Evolutionary conservation across 2,329 filamentous ascomycete species (phyloP).

Genomic region (Claviceps digitariae): DNA sequence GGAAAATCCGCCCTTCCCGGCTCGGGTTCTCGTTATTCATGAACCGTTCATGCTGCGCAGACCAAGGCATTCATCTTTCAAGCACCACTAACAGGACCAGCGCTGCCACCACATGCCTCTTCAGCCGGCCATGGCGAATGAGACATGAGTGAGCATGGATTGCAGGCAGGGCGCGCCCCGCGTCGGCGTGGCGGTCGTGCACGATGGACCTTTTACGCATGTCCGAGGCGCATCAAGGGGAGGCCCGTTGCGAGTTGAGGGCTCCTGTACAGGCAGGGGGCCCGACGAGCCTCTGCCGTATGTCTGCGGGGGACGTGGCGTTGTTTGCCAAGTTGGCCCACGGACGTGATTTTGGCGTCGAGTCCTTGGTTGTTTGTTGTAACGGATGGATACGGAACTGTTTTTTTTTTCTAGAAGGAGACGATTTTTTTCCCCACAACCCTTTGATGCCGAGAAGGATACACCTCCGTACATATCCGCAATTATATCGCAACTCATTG

Average conservation of each 20-base stretch:
- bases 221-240: not conserved
- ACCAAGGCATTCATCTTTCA: not conserved
- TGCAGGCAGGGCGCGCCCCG: constrained; percentile 1
- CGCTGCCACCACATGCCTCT: constrained; percentile 2
- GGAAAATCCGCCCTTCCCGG: not conserved
- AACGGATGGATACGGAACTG: not conserved
- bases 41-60: constrained; percentile 1
- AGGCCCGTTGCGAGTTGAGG: not conserved
- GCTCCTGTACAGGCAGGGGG: not conserved
- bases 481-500: no score
- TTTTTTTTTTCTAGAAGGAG: no score
- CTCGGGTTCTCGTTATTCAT: not conserved
- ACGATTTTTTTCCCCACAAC: no score
- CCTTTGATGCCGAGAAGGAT: no score
- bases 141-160: constrained; percentile 3
- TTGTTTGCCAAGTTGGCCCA: constrained; percentile 2
- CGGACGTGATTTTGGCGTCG: not conserved
- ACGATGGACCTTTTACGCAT: constrained; percentile 2
- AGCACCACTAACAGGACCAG: not conserved
- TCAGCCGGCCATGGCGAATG: constrained; percentile 1
- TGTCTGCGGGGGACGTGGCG: constrained; percentile 2
- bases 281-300: constrained; percentile 1
- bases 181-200: not conserved
- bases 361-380: constrained; percentile 1
- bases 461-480: no score